Evolutionary conservation across 768 basidiomycete genomes (phyloP).

Genomic region (Xanthoconium stramineum): DNA sequence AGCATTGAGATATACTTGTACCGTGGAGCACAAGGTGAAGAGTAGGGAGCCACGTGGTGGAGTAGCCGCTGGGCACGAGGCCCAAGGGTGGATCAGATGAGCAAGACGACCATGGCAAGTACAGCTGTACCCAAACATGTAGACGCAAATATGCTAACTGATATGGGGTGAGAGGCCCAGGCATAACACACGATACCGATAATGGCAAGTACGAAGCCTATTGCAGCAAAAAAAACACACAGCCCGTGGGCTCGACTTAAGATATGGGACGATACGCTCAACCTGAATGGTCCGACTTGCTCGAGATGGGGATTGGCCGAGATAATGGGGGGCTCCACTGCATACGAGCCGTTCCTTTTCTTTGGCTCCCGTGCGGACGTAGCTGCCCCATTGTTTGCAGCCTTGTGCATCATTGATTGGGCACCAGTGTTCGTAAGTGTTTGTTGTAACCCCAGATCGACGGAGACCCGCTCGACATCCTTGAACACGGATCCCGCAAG

Average conservation of each 20-base stretch:
- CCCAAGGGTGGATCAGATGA: background rate
- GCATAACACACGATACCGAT: slow-evolving; percentile 49
- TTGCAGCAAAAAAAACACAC: slow-evolving; percentile 43
- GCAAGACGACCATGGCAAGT: slow-evolving; percentile 17
- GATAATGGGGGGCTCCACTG: slow-evolving; percentile 33
- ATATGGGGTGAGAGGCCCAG: slow-evolving; percentile 46
- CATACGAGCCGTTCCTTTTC: slow-evolving; percentile 1
- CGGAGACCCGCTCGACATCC: slow-evolving; percentile 13
- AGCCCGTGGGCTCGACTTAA: slow-evolving; percentile 48
- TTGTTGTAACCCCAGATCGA: background rate
- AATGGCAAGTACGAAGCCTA: slow-evolving; percentile 51
- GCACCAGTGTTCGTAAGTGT: background rate
- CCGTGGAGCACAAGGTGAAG: background rate
- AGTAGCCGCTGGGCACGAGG: background rate
- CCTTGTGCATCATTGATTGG: background rate
- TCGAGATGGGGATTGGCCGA: slow-evolving; percentile 49
- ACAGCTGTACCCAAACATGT: slow-evolving; percentile 37
- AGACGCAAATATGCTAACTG: slow-evolving; percentile 44
- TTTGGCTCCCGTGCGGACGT: background rate
- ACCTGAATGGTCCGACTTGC: slow-evolving; percentile 46
- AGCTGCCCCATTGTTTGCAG: background rate
- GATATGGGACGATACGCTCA: slow-evolving; percentile 40
- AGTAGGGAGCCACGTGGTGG: no score
- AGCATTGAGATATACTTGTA: background rate
- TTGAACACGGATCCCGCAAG: slow-evolving; percentile 5